Evolutionary conservation across 352 stramenopile genomes (phyloP).

Genomic region (Globisporangium parvum): DNA sequence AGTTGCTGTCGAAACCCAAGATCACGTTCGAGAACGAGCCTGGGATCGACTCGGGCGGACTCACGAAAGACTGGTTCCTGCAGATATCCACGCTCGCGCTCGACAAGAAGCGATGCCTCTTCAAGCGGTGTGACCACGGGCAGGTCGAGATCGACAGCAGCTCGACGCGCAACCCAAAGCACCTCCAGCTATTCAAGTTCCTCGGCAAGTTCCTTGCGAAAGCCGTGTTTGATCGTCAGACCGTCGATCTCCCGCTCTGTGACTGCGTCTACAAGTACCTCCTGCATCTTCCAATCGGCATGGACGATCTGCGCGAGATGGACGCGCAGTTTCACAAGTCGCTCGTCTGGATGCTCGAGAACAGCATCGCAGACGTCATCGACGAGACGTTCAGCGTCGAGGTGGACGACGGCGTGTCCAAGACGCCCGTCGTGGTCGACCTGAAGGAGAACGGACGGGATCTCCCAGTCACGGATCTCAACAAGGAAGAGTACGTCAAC

Average conservation of each 20-base stretch:
- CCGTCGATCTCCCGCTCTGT: constrained; percentile 71
- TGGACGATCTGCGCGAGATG: constrained; percentile 65
- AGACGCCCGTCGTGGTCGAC: constrained; percentile 29
- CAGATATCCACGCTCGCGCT: constrained; percentile 52
- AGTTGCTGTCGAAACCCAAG: constrained; percentile 65
- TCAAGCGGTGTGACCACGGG: constrained; percentile 46
- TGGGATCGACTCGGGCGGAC: constrained; percentile 83
- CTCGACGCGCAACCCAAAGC: constrained; percentile 21
- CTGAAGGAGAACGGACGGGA: constrained; percentile 60
- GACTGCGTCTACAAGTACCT: constrained; percentile 71
- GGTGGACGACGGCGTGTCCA: constrained; percentile 16
- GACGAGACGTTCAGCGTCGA: constrained; percentile 86
- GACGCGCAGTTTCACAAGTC: constrained; percentile 81
- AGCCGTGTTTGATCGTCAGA: constrained; percentile 83
- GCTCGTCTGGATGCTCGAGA: constrained; percentile 83
- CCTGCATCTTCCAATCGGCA: constrained; percentile 29
- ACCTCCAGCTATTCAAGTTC: constrained; percentile 51
- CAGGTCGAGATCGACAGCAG: constrained; percentile 44
- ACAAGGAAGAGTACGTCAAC: constrained; percentile 74
- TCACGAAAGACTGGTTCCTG: constrained; percentile 89
- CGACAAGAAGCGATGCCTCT: constrained; percentile 31
- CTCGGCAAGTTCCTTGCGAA: constrained; percentile 80
- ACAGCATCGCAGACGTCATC: constrained; percentile 70
- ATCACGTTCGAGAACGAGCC: constrained; percentile 79
- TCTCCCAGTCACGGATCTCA: constrained; percentile 61